Percentiles rank a stretch among this genome's conserved stretches.
Conservation (phyloP, 257 asterid genomes). For the Cruciata laevipes region DNA sequence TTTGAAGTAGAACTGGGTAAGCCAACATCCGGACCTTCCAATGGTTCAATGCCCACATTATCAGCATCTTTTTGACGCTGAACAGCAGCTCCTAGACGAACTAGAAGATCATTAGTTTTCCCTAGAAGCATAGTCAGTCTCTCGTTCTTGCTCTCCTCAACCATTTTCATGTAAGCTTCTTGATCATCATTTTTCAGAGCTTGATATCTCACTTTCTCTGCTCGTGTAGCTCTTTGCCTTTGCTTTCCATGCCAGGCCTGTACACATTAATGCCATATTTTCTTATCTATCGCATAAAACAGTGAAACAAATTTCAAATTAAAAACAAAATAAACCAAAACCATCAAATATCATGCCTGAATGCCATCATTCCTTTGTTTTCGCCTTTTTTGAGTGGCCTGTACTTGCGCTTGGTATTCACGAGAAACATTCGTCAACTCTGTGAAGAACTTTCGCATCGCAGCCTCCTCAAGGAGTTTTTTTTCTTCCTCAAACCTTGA, state of each 20-base stretch:
- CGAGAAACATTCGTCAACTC: constrained; percentile 90
- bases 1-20: constrained; percentile 50
- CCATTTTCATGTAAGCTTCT: constrained; percentile 99
- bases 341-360: constrained; percentile 49
- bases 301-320: neutral
- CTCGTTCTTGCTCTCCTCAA: constrained; percentile 97
- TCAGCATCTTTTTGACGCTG: constrained; percentile 97
- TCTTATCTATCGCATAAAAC: neutral
- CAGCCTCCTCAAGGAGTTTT: constrained; percentile 71
- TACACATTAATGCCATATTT: constrained; percentile 2
- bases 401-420: constrained; percentile 85
- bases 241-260: constrained; percentile 99
- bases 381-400: constrained; percentile 84
- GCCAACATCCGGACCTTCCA: constrained; percentile 50
- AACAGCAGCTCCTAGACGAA: constrained; percentile 96
- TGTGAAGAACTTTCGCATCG: constrained; percentile 76
- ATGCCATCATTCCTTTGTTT: constrained; percentile 94
- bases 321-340: constrained; percentile 2
- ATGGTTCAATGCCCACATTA: constrained; percentile 57
- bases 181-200: constrained; percentile 98
- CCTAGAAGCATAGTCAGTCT: constrained; percentile 94
- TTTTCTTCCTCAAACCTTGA: constrained; percentile 93
- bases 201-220: constrained; percentile 92
- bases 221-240: constrained; percentile 95
- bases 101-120: constrained; percentile 88